Evolutionary conservation across 2,329 filamentous ascomycete species (phyloP).

Genomic region (Penicillium sp.): DNA sequence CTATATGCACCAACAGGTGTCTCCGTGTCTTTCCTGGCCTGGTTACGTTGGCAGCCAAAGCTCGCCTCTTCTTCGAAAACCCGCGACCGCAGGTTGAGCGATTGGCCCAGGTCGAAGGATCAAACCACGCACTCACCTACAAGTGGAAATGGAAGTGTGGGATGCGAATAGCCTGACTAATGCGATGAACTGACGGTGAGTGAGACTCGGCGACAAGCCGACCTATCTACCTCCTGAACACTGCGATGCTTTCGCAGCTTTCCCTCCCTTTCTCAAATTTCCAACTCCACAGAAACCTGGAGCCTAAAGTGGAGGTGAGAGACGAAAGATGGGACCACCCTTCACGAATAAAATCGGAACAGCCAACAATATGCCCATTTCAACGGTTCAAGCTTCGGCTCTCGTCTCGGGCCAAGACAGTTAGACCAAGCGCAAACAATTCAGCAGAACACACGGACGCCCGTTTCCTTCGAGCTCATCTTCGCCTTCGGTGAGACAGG

Average conservation of each 20-base stretch:
- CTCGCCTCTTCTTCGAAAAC: background rate
- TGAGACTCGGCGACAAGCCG: background rate
- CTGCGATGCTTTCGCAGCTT: background rate
- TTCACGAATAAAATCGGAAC: slow-evolving; percentile 7
- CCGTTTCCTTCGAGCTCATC: background rate
- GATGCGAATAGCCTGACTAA: background rate
- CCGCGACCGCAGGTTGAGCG: background rate
- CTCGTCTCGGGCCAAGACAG: slow-evolving; percentile 8
- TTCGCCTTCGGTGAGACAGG: background rate
- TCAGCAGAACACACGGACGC: slow-evolving; percentile 8
- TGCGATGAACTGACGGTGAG: slow-evolving; percentile 12
- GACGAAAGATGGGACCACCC: background rate
- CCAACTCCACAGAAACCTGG: slow-evolving; percentile 3
- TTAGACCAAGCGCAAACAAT: background rate
- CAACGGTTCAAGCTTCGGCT: slow-evolving; percentile 13
- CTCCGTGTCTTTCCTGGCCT: background rate
- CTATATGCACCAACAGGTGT: background rate
- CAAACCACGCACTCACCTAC: slow-evolving; percentile 9
- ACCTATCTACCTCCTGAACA: background rate
- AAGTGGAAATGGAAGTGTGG: slow-evolving; percentile 1
- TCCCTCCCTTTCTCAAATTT: background rate
- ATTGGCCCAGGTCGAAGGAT: slow-evolving; percentile 1
- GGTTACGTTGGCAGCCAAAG: background rate
- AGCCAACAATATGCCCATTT: slow-evolving; percentile 7
- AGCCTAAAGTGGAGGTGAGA: slow-evolving; percentile 10